These are phyloP conservation scores for Phellinidium pouzarii DNA, from an alignment of 1,284 basidiomycete species.

Conservation along the genomic window DNA sequence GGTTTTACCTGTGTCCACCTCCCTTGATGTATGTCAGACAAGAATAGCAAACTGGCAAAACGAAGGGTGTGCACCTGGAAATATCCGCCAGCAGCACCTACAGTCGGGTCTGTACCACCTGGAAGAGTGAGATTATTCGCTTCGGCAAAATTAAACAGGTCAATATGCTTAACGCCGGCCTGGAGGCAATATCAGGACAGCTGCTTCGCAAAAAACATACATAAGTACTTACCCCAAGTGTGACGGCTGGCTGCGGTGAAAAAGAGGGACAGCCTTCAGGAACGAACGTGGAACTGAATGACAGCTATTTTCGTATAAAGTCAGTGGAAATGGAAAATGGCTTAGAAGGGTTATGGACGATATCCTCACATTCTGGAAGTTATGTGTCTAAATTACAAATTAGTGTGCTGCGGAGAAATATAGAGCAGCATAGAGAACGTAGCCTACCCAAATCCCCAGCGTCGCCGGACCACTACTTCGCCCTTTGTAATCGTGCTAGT, in stretches of 20 bases:
- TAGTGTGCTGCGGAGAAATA: neutral
- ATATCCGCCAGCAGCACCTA: conserved; percentile 27
- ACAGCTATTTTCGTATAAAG: neutral
- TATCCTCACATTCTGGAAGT: conserved; percentile 17
- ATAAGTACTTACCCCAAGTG: conserved; percentile 1
- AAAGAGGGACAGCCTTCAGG: neutral
- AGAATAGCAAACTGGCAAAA: neutral
- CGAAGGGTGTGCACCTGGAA: conserved; percentile 7
- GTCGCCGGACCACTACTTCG: conserved; percentile 19
- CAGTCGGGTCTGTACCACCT: conserved; percentile 25
- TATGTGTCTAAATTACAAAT: conserved; percentile 12
- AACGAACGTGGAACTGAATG: neutral
- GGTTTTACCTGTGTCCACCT: conserved; percentile 25
- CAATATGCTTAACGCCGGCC: conserved; percentile 24
- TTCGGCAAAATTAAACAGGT: conserved; percentile 27
- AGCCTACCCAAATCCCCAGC: conserved; percentile 16
- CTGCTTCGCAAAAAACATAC: too few relatives aligned
- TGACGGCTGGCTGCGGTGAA: conserved; percentile 18
- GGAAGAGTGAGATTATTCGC: conserved; percentile 27
- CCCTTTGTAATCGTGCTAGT: conserved; percentile 20
- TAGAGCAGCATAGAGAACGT: neutral
- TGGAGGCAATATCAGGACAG: conserved; percentile 1
- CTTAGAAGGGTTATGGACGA: neutral
- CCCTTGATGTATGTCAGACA: conserved; percentile 25
- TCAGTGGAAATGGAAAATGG: neutral